Conservation (phyloP, 2,329 filamentous ascomycete genomes). For the Cercospora brassicicola region DNA sequence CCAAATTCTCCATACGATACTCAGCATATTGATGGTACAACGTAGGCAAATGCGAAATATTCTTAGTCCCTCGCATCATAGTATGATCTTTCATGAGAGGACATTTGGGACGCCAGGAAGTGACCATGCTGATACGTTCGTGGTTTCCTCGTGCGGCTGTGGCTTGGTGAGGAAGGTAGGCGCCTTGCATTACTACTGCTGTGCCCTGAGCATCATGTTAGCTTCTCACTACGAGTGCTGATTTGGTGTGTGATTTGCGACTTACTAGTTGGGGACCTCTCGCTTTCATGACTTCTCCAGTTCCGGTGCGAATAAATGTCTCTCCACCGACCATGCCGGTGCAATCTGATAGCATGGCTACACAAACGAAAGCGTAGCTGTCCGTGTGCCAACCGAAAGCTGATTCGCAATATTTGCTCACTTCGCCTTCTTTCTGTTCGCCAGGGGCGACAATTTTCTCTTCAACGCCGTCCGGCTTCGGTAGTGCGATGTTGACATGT, state of each 20-base stretch:
- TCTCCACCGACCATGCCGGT: slow-evolving; percentile 64
- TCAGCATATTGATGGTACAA: slow-evolving; percentile 63
- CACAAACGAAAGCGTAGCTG: slow-evolving; percentile 68
- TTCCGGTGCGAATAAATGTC: slow-evolving; percentile 58
- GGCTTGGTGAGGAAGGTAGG: slow-evolving; percentile 66
- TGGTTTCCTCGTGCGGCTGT: slow-evolving; percentile 58
- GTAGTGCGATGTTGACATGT: slow-evolving; percentile 56
- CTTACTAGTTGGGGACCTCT: slow-evolving; percentile 50
- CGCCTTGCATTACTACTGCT: slow-evolving; percentile 65
- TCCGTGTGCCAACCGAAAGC: slow-evolving; percentile 60
- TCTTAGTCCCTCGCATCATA: slow-evolving; percentile 60
- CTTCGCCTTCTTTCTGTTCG: slow-evolving; percentile 49
- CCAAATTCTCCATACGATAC: slow-evolving; percentile 64
- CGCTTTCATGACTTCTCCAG: slow-evolving; percentile 58
- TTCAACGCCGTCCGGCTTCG: slow-evolving; percentile 45
- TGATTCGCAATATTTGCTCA: slow-evolving; percentile 53
- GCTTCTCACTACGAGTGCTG: not conserved
- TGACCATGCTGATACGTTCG: slow-evolving; percentile 67
- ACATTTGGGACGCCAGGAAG: slow-evolving; percentile 62
- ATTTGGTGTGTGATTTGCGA: not conserved
- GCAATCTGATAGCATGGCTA: slow-evolving; percentile 65
- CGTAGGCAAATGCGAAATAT: slow-evolving; percentile 58
- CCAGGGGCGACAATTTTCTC: slow-evolving; percentile 33
- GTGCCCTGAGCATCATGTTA: slow-evolving; percentile 50
- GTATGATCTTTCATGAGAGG: slow-evolving; percentile 60